Evolutionary conservation across 2,329 filamentous ascomycete species (phyloP), one percentile per base, ranked within the genome.

Genomic region (Penicillium sp.): DNA sequence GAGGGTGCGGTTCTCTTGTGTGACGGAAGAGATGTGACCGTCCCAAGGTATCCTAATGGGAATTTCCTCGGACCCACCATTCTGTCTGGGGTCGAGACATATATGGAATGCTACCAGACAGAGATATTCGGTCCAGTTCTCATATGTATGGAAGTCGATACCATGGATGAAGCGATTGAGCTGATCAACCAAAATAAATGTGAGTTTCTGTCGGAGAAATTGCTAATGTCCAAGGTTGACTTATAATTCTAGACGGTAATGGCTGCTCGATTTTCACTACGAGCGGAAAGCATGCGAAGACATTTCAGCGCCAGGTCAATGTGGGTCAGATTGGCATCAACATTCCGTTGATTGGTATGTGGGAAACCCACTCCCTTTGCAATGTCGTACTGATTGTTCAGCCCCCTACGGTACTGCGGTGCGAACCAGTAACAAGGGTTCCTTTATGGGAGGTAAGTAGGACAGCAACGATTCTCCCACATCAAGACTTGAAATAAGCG

Each of bases 1-100:
- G 84, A 87, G 66, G 83, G 84, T 51, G 84, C 84, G 1, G 84
- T 80, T 0, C 82, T 87, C 55, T 71, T 86, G 1, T 76, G 85
- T 11, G 84, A 87, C 59, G 84, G 84, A 14, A 75, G 84, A 54
- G 82, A 82, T 47, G 77, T 80, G 66, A 81, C 81, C 72, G 83
- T 82, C 1, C 75, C 77, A 53, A 85, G 84, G 63, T 86, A 85
- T 68, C 82, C 83, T 53, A 81, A 85, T 56, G 84, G 84, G 61
- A 86, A 86, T 74, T 87, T 81, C 75, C 80, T 84, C 69, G 72
- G 68, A 1, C 73, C 71, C 2, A 75, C 71, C 0, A 73, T 74
- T 59, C 64, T 75, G 48, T 63, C 66, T 20, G 64, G 63, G 15
- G 72, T 74, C 8, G 69, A 66, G 22, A 66, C 70, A 8, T 63